phyloP scores from a whole-genome alignment of 2,329 filamentous ascomycete species.

The Exserohilum turcica region DNA sequence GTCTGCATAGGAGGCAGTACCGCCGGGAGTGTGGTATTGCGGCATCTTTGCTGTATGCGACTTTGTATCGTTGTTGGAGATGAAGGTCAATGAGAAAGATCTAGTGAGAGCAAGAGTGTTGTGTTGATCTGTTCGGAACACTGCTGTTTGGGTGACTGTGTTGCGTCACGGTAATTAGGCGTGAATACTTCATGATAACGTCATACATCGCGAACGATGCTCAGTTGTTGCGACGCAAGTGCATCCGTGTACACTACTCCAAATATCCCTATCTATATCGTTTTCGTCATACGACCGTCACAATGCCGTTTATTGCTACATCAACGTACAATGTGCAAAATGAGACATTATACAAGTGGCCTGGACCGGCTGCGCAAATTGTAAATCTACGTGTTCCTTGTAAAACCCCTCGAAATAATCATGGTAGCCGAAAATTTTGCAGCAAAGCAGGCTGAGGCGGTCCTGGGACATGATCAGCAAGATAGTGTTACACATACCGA shows the following conservation, averaged over 20 bases:
- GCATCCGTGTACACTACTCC: no score
- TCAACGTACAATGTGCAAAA: not conserved
- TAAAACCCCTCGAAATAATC: not conserved
- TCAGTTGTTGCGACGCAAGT: not conserved
- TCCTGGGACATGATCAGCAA: not conserved
- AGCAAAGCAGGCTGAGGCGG: not conserved
- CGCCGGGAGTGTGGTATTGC: not conserved
- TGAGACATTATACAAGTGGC: no score
- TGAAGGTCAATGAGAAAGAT: not conserved
- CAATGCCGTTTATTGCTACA: not conserved
- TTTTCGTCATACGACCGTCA: not conserved
- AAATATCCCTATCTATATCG: no score
- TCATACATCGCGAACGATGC: not conserved
- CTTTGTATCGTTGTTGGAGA: not conserved
- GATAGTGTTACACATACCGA: not conserved
- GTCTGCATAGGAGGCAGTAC: conserved; percentile 9
- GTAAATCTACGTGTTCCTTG: not conserved
- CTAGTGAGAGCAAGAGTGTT: no score
- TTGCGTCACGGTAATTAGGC: not conserved
- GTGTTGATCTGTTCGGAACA: not conserved
- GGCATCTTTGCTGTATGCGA: not conserved
- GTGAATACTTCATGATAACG: not conserved
- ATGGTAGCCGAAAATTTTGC: not conserved
- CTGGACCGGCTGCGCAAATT: not conserved
- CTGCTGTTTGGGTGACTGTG: not conserved